Base-by-base conservation (phyloP, 192 early-diverging fungal species). In the Coemansia sp. region DNA sequence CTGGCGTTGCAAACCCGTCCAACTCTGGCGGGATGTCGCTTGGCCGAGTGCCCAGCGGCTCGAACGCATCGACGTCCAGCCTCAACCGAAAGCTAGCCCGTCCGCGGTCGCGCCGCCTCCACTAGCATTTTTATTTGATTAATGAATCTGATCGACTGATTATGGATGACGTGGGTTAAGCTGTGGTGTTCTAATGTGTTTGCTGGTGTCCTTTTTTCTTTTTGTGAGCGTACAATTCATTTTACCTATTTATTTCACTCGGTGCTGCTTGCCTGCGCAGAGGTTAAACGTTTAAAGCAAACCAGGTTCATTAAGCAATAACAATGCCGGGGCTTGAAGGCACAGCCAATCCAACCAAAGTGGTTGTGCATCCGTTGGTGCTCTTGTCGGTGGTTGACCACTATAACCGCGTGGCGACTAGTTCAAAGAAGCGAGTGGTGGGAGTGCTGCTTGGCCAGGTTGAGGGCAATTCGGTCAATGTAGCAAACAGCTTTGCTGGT, bases 331-430 rank as follows among this genome's bases (percentile, higher is more conserved):
- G 70, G n/a, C 72, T 80, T 5, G 77, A 80, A 55, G 55, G 67
- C 59, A 56, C 71, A 32, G 24, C 69, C 62, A 80, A 80, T 73
- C 79, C 79, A 60, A 70, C 73, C 58, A 72, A 71, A 35, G 95
- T 98, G 5, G 87, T 93, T 9, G 90, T 99, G 35, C 97, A 99
- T 72, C 97, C 97, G 72, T 86, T 99, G 24, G 97, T 99, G 17
- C 86, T 99, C n/a, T 83, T 99, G 17, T 96, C 94, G n/a, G 96
- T 95, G 3, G 92, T 94, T 23, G 97, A 99, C 83, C 97, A 99
- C 73, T 99, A 96, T 79, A 97, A 98, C 77, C 90, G 97, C 60
- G 93, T 93, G 6, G 96, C 95, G 21, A 89, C 88, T 66, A 93
- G 90, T 73, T 95, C 96, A 50, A 94, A 91, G 70, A 98, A 98